These are phyloP conservation scores for Blastomyces percursus DNA, from an alignment of 2,329 filamentous ascomycete genomes.

Conservation along the genomic window DNA sequence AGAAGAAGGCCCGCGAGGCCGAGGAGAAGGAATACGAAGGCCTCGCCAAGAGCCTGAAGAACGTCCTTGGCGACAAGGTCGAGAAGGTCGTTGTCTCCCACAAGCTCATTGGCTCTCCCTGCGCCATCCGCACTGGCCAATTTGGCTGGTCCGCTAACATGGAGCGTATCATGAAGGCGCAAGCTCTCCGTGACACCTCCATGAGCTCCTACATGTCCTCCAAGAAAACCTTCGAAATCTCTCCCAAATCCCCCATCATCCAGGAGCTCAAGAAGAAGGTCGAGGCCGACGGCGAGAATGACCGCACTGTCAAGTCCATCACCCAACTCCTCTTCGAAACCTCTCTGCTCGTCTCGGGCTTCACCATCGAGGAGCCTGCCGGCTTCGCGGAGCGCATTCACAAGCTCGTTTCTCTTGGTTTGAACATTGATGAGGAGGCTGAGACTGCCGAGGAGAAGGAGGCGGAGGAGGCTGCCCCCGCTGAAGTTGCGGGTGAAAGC, in stretches of 20 bases:
- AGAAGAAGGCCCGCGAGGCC: constrained; percentile 89
- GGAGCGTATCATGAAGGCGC: constrained; percentile 99
- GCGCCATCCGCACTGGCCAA: constrained; percentile 97
- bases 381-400: constrained; percentile 98
- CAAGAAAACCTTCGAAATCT: constrained; percentile 99
- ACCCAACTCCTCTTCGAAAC: constrained; percentile 98
- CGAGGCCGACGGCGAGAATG: constrained; percentile 91
- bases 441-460: constrained; percentile 52
- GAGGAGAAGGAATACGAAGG: constrained; percentile 98
- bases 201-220: constrained; percentile 99
- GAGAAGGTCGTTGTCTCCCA: constrained; percentile 99
- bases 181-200: constrained; percentile 98
- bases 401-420: constrained; percentile 95
- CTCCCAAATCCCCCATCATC: constrained; percentile 94
- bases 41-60: constrained; percentile 96
- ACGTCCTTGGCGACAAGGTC: constrained; percentile 97
- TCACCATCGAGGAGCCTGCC: constrained; percentile 98
- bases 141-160: constrained; percentile 99
- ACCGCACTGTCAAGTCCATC: constrained; percentile 98
- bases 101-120: constrained; percentile 90
- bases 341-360: constrained; percentile 93
- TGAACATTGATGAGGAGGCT: constrained; percentile 93
- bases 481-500: constrained; percentile 67
- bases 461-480: constrained; percentile 50
- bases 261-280: constrained; percentile 99